phyloP scores from a whole-genome alignment of 2,329 filamentous ascomycete species.

The Trichoderma hamatum region DNA sequence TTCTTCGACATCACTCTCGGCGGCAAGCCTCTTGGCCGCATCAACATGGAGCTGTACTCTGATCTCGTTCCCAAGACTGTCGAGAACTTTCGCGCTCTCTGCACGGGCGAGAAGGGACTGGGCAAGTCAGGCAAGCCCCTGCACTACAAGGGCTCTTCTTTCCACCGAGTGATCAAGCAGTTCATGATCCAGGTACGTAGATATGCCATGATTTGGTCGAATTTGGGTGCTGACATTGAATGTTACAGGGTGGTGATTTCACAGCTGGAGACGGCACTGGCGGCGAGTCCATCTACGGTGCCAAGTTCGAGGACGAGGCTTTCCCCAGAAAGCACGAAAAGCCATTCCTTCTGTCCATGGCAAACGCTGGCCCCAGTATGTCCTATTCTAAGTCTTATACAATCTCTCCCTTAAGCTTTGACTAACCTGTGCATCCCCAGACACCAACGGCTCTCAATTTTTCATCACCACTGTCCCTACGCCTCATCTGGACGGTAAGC shows the following conservation, averaged over 20 bases:
- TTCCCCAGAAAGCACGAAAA: constrained; percentile 90
- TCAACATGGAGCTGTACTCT: constrained; percentile 81
- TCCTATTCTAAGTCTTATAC: constrained; percentile 25
- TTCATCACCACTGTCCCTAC: constrained; percentile 97
- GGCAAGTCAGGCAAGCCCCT: constrained; percentile 82
- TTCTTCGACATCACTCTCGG: constrained; percentile 93
- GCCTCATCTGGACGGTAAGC: constrained; percentile 92
- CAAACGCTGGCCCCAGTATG: constrained; percentile 89
- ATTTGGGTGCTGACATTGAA: not conserved
- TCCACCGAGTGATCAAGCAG: constrained; percentile 96
- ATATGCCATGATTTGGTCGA: not conserved
- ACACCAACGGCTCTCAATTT: constrained; percentile 97
- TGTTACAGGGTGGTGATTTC: constrained; percentile 82
- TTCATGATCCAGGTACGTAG: constrained; percentile 78
- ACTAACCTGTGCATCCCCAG: constrained; percentile 42
- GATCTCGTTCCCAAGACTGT: constrained; percentile 88
- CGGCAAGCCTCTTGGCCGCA: constrained; percentile 70
- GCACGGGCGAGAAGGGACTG: constrained; percentile 89
- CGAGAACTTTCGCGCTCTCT: constrained; percentile 93
- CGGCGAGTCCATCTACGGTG: constrained; percentile 95
- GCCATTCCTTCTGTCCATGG: constrained; percentile 95
- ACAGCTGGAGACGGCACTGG: constrained; percentile 93
- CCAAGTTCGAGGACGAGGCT: constrained; percentile 97
- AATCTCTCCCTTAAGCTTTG: not conserved
- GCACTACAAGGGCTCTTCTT: constrained; percentile 88